Conservation (phyloP, 2,329 filamentous ascomycete species). For the Colletotrichum camelliae region DNA sequence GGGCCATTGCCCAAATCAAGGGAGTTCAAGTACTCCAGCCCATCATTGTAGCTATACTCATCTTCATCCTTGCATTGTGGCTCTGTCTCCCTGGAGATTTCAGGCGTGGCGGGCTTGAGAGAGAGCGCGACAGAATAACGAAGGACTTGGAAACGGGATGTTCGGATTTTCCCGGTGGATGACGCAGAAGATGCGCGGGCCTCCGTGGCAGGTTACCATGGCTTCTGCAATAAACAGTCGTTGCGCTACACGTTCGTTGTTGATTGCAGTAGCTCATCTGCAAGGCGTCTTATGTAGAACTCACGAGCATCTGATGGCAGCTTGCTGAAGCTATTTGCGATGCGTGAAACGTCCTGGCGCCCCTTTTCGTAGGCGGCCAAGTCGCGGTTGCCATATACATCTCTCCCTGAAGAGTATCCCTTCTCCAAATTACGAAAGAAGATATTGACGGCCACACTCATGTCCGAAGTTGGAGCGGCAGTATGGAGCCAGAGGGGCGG, state of each 20-base stretch:
- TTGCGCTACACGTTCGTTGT: not conserved
- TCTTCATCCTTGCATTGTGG: conserved; percentile 52
- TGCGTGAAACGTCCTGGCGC: conserved; percentile 71
- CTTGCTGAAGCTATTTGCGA: conserved; percentile 67
- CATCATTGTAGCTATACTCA: conserved; percentile 51
- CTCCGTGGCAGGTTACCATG: not conserved
- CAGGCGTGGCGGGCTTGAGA: conserved; percentile 33
- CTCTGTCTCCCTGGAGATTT: conserved; percentile 44
- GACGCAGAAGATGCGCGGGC: not conserved
- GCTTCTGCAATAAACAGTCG: not conserved
- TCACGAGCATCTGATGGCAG: conserved; percentile 69
- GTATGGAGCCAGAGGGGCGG: conserved; percentile 88
- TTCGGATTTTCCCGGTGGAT: not conserved
- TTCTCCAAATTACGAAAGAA: conserved; percentile 78
- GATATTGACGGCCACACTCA: conserved; percentile 84
- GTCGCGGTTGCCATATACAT: conserved; percentile 90
- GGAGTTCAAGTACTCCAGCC: conserved; percentile 64
- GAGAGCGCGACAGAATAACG: conserved; percentile 38
- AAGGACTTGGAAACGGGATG: conserved; percentile 23
- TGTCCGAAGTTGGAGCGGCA: conserved; percentile 59
- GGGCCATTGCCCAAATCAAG: conserved; percentile 66
- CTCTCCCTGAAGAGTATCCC: conserved; percentile 75
- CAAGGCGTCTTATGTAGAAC: conserved; percentile 79
- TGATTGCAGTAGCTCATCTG: conserved; percentile 62
- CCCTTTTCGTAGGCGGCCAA: conserved; percentile 85